phyloP scores from a whole-genome alignment of 176 grass and related monocot genomes.

The Cocos nucifera region DNA sequence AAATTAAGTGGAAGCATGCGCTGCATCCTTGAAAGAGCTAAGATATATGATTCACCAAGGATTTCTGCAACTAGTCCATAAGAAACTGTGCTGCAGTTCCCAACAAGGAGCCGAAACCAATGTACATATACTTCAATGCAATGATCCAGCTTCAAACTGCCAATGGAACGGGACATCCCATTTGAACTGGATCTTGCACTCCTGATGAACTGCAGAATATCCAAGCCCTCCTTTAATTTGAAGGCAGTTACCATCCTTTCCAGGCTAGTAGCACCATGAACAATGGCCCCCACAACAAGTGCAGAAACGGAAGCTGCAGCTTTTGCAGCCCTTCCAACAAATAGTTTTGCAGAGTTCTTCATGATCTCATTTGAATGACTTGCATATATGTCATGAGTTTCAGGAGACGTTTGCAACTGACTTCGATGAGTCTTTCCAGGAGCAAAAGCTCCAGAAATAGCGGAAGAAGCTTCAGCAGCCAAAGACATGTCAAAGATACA shows the following conservation, averaged over 20 bases:
- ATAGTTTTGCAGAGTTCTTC: slow-evolving; percentile 55
- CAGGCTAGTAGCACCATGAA: slow-evolving; percentile 74
- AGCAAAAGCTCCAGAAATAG: slow-evolving; percentile 55
- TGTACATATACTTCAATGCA: slow-evolving; percentile 69
- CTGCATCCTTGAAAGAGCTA: slow-evolving; percentile 93
- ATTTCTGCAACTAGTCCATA: slow-evolving; percentile 89
- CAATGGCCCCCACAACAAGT: slow-evolving; percentile 68
- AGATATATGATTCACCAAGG: slow-evolving; percentile 73
- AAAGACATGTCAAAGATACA: slow-evolving; percentile 74
- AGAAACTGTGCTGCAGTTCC: slow-evolving; percentile 75
- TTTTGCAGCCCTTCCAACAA: slow-evolving; percentile 64
- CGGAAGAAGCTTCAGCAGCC: slow-evolving; percentile 72
- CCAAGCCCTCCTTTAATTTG: slow-evolving; percentile 88
- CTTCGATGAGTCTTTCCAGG: slow-evolving; percentile 69
- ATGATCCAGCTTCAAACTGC: slow-evolving; percentile 48
- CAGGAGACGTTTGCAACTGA: slow-evolving; percentile 88
- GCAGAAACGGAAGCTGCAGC: slow-evolving; percentile 80
- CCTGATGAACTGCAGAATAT: slow-evolving; percentile 66
- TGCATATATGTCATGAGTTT: slow-evolving; percentile 65
- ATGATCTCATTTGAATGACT: slow-evolving; percentile 65
- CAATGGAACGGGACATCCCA: slow-evolving; percentile 55
- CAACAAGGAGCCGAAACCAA: slow-evolving; percentile 86
- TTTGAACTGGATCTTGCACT: slow-evolving; percentile 62
- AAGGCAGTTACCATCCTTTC: slow-evolving; percentile 74
- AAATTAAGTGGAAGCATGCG: slow-evolving; percentile 59